Evolutionary conservation across 2,329 filamentous ascomycete species (phyloP), one percentile per base, ranked within the genome.

Genomic region (Triangularia verruculosa): DNA sequence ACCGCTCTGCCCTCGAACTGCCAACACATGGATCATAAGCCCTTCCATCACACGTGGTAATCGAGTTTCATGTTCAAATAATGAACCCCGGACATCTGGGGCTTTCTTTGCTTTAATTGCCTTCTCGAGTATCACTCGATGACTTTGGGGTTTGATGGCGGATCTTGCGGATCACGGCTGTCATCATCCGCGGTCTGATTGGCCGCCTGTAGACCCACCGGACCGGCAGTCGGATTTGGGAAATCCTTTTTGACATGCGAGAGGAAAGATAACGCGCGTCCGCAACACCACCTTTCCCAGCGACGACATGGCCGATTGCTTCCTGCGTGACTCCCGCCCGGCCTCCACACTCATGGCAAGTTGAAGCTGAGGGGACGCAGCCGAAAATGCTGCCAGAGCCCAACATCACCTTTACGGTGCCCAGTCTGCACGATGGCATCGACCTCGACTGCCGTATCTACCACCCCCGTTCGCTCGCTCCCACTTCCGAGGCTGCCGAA

Each of bases 401-500:
- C 30, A 80, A 80, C 53, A 72, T 89, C 67, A 85, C 83, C 71
- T 91, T 97, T 74, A 89, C 87, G 22, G 87, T 98, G 62, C 93
- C 93, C 30, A 97, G 93, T 63, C 78, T 97, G 59, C 85, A 96
- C 76, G 93, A 97, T 76, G 85, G 88, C 64, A 85, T 83, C 11
- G 78, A 82, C 11, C 86, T 99, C 62, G 86, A 93, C 70, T 96
- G 93, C 73, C 90, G 94, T 63, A 78, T 98, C 64, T 96, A 95
- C 75, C 89, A 95, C 70, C 89, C 90, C 1, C 69, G 73, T 1
- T 82, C 80, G 30, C 73, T 83, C 7, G 68, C 69, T 47, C 72
- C 73, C 13, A 69, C 70, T 9, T 57, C 73, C 57, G 60, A 74
- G 47, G 71, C 76, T 12, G 72, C 74, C 28, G 69, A 74, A 58